Base-by-base conservation (phyloP, 2,329 filamentous ascomycete genomes). In the Malbranchea zuffiana region DNA sequence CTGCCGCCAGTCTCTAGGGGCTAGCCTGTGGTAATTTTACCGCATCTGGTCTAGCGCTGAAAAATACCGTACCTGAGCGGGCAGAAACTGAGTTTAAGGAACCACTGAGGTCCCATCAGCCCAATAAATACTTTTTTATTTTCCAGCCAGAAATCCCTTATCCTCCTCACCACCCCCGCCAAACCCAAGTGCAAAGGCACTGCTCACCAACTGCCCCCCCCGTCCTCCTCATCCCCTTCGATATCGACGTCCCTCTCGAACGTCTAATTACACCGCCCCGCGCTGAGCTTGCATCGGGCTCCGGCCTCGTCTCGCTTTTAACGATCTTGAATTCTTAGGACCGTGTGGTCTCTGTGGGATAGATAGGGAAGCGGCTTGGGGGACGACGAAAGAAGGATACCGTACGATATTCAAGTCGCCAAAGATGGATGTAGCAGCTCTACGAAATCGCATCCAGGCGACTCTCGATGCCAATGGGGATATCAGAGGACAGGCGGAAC, bases 401-500 rank as follows among this genome's bases (percentile, higher is more conserved):
- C n/a, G n/a, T n/a, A n/a, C n/a, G n/a, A n/a, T n/a, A 28, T 35
- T 30, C 20, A 16, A 18, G 46, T 49, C 52, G 49, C 54, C 50
- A 54, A 60, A 55, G 54, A 77, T 77, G 74, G 74, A 77, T 60
- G 71, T 72, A 53, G 63, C 67, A 54, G 71, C 64, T 50, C 64
- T 80, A 48, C 66, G 75, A 59, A 69, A 70, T 61, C 71, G 75
- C 55, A 78, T 80, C 54, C 68, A 74, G 60, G 69, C 71, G 51
- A 78, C 75, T 39, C 68, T 80, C 49, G 72, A 76, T 54, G 56
- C 71, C 46, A 75, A 79, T 63, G 69, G 72, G 45, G 71, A 74
- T 48, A 68, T 64, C 52, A 66, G 75, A 51, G 68, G 70, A 51
- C 72, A 77, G 59, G 75, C 75, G 42, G 75, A 79, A 62, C 56